Percentiles rank a stretch among this genome's conserved stretches.
Evolutionary conservation across 2,329 filamentous ascomycete genomes (phyloP).

Genomic region (Phaeosphaeriaceae sp.): DNA sequence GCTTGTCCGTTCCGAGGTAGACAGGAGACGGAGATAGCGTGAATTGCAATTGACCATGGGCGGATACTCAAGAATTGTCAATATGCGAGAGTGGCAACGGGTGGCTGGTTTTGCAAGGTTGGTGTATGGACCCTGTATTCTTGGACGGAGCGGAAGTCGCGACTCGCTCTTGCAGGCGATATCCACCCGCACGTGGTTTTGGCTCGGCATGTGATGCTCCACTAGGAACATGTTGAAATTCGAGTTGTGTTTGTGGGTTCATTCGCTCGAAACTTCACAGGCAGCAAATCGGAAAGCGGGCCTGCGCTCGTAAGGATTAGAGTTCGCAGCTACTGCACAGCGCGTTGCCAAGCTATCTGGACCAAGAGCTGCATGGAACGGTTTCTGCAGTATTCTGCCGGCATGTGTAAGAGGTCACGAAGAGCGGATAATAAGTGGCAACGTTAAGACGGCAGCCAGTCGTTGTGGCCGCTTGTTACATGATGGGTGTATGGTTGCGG

Average conservation of each 20-base stretch:
- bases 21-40: too few species aligned
- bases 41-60: neutral
- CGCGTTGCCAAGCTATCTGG: neutral
- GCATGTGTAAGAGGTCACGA: neutral
- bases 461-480: neutral
- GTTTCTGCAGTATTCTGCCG: neutral
- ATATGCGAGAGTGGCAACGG: neutral
- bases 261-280: neutral
- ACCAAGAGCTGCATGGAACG: neutral
- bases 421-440: neutral
- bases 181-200: neutral
- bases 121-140: neutral
- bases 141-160: neutral
- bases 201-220: neutral
- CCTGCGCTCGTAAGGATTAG: slow-evolving; percentile 1
- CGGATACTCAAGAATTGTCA: neutral
- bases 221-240: neutral
- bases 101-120: too few species aligned
- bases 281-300: neutral
- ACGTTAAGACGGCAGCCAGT: neutral
- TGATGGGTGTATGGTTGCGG: neutral
- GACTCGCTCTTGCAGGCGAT: neutral
- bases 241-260: neutral
- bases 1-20: too few species aligned
- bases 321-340: slow-evolving; percentile 1